Evolutionary conservation across 768 basidiomycete genomes (phyloP), one percentile per base, ranked within the genome.

Genomic region (Sarcodon aspratus): DNA sequence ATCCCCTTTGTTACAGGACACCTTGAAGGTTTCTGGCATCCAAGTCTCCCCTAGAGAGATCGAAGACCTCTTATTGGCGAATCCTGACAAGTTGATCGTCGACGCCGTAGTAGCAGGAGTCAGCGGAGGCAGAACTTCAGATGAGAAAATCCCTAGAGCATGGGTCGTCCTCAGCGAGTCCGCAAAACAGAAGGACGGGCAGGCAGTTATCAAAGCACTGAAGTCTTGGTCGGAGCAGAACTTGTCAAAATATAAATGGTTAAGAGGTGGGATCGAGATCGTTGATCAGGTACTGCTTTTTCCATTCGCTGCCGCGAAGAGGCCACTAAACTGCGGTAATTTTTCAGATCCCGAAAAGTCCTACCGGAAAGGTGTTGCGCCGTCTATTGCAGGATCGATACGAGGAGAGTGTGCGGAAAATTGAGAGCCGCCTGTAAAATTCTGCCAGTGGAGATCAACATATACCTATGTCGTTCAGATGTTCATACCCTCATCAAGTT

Each of bases 41-140:
- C 88, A 90, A 62, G 88, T 90, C 0, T 86, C 88, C 0, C 88
- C 87, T 1, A 72, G 75, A 13, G 87, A 91, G 59, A 82, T 90
- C 46, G 88, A 90, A 59, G 69, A 78, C 31, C 72, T 71, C 18
- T 65, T 90, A 1, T 69, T 80, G 15, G 69, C 68, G 0, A 76
- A 89, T 36, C 82, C 85, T 0, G 71, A 72, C 7, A 66, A 66
- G 13, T 69, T 87, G 43, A 74, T 89, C 50, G 63, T 59, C 8
- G 88, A 90, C 52, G 82, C 69, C 10, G 71, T 73, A 1, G 87
- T 90, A 12, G 84, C 82, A 0, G 87, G 87, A 11, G 83, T 91
- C 2, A 73, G 69, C 15, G 84, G 84, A 21, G 82, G 79, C 0
- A 78, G 81, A 3, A 80, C 80, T 0, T 68, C 70, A 0, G 84